Conservation (phyloP, 2,329 filamentous ascomycete species). For the Fusarium torreyae region DNA sequence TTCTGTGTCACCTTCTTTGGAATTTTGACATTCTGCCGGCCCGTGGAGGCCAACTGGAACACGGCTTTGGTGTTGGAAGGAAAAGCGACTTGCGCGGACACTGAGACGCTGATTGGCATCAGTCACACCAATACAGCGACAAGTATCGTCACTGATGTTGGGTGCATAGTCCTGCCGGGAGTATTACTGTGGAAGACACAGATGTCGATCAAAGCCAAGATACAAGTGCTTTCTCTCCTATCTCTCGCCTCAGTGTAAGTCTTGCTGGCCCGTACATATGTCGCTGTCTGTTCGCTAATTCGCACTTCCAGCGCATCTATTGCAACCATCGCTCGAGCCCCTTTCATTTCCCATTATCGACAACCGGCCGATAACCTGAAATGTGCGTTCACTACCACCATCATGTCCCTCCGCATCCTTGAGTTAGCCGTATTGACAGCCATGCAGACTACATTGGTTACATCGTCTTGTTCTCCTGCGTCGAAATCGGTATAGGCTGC, state of each 20-base stretch:
- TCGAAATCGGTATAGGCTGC: conserved; percentile 8
- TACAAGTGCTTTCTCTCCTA: conserved; percentile 8
- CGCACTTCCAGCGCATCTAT: conserved; percentile 7
- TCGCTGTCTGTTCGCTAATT: not conserved
- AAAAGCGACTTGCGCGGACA: not conserved
- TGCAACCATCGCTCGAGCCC: conserved; percentile 8
- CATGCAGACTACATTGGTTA: conserved; percentile 5
- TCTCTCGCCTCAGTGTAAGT: conserved; percentile 18
- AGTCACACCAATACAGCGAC: conserved; percentile 17
- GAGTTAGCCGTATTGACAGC: not conserved
- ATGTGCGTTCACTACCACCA: not conserved
- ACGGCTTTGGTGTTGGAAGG: not conserved
- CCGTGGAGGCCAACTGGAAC: conserved; percentile 2
- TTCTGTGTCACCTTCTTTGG: conserved; percentile 20
- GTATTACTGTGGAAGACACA: conserved; percentile 18
- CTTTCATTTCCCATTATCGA: conserved; percentile 12
- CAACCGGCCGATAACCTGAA: conserved; percentile 9
- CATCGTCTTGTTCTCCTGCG: conserved; percentile 14
- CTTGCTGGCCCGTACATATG: fast-evolving
- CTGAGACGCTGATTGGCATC: conserved; percentile 15
- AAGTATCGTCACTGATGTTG: conserved; percentile 17
- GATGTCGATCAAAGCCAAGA: conserved; percentile 6
- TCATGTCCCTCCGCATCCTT: fast-evolving
- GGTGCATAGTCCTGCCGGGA: not conserved
- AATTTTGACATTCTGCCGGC: conserved; percentile 7